Conservation (phyloP, 768 basidiomycete species). For the Fomitopsis serialis region DNA sequence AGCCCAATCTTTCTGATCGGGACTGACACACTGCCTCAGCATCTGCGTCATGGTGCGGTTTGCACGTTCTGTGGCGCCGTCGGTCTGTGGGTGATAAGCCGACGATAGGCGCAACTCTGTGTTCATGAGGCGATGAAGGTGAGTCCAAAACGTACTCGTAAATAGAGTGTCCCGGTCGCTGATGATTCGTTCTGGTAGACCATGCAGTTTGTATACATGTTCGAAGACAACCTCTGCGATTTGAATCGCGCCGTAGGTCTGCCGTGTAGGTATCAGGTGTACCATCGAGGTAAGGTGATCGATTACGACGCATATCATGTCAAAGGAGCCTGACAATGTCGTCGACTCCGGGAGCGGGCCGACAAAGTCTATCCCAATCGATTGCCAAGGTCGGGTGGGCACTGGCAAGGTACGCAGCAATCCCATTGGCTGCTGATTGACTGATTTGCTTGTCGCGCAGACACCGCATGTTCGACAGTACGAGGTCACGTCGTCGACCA, state of each 20-base stretch:
- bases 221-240: slow-evolving; percentile 31
- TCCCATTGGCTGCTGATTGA: slow-evolving; percentile 20
- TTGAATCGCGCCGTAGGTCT: slow-evolving; percentile 24
- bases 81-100: slow-evolving; percentile 26
- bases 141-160: slow-evolving; percentile 30
- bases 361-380: slow-evolving; percentile 36
- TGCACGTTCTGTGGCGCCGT: slow-evolving; percentile 20
- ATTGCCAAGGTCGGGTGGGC: slow-evolving; percentile 29
- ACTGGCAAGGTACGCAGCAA: slow-evolving; percentile 25
- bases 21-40: slow-evolving; percentile 3
- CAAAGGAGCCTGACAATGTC: slow-evolving; percentile 19
- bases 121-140: slow-evolving; percentile 13
- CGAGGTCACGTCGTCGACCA: slow-evolving; percentile 19
- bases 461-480: slow-evolving; percentile 22
- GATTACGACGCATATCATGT: slow-evolving; percentile 20
- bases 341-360: slow-evolving; percentile 27
- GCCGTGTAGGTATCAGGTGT: slow-evolving; percentile 24
- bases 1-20: slow-evolving; percentile 24
- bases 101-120: slow-evolving; percentile 21
- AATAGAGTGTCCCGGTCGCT: slow-evolving; percentile 29
- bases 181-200: slow-evolving; percentile 22
- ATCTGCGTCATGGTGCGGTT: slow-evolving; percentile 17
- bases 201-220: slow-evolving; percentile 31
- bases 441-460: slow-evolving; percentile 17
- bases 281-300: slow-evolving; percentile 15